phyloP scores from a whole-genome alignment of 352 stramenopile genomes.

The Blastocystis sp. region DNA sequence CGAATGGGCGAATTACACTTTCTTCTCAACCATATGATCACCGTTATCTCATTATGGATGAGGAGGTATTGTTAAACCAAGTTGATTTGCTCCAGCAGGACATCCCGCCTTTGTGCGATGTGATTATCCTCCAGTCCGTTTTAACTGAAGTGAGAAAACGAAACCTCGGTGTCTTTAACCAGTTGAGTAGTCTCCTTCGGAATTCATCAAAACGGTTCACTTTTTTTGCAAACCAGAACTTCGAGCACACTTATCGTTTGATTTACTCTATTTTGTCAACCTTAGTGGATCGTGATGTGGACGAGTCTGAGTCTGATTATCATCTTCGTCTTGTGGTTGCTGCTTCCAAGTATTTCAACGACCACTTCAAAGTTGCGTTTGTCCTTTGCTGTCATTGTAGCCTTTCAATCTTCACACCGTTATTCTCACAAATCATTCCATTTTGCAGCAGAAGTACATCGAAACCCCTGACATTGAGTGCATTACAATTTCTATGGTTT shows the following conservation, averaged over 20 bases:
- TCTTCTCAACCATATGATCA: conserved; percentile 68
- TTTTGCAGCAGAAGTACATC: conserved; percentile 60
- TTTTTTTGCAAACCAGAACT: conserved; percentile 86
- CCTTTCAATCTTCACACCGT: conserved; percentile 68
- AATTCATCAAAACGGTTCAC: conserved; percentile 74
- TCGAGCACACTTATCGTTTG: conserved; percentile 71
- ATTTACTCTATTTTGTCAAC: not conserved
- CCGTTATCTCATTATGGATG: conserved; percentile 77
- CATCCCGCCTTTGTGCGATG: conserved; percentile 71
- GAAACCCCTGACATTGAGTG: not conserved
- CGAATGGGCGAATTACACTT: conserved; percentile 71
- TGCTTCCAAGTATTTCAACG: conserved; percentile 74
- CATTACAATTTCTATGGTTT: not conserved
- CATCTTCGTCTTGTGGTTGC: conserved; percentile 78
- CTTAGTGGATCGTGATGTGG: conserved; percentile 60
- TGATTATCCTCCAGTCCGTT: conserved; percentile 83
- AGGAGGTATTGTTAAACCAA: conserved; percentile 80
- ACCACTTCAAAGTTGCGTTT: conserved; percentile 61
- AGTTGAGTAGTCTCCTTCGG: conserved; percentile 75
- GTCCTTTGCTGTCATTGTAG: conserved; percentile 64
- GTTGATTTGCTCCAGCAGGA: conserved; percentile 81
- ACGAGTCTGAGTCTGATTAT: conserved; percentile 72
- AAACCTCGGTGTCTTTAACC: conserved; percentile 80
- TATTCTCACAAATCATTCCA: conserved; percentile 38
- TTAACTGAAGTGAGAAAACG: conserved; percentile 78